phyloP scores from a whole-genome alignment of 2,329 filamentous ascomycete genomes.

The Aspergillus oerlinghausenensis region DNA sequence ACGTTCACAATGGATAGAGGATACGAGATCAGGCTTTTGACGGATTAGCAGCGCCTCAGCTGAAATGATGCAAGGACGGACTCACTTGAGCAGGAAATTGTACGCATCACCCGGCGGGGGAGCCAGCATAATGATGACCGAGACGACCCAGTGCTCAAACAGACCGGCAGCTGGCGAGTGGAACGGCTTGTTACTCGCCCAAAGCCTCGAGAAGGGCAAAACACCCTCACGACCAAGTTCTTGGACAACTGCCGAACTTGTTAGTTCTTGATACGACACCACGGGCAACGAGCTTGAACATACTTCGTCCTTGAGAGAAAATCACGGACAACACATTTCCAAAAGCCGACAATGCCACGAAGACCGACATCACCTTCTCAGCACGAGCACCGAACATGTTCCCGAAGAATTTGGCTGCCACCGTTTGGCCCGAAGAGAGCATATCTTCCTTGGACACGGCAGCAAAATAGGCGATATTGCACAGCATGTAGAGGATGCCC shows the following conservation, averaged over 20 bases:
- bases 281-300: slow-evolving; percentile 8
- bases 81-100: slow-evolving; percentile 52
- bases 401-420: slow-evolving; percentile 55
- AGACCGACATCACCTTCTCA: slow-evolving; percentile 55
- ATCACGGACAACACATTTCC: slow-evolving; percentile 58
- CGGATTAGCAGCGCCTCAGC: not conserved
- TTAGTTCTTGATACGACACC: slow-evolving; percentile 3
- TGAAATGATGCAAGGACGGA: not conserved
- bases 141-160: slow-evolving; percentile 63
- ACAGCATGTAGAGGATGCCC: slow-evolving; percentile 53
- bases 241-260: slow-evolving; percentile 30
- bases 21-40: slow-evolving; percentile 34
- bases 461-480: slow-evolving; percentile 57
- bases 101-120: slow-evolving; percentile 65
- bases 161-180: slow-evolving; percentile 56
- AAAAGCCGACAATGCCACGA: slow-evolving; percentile 58
- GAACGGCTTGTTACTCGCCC: slow-evolving; percentile 65
- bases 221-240: slow-evolving; percentile 68
- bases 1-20: slow-evolving; percentile 47
- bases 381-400: slow-evolving; percentile 56
- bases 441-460: slow-evolving; percentile 56
- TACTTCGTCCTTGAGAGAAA: slow-evolving; percentile 44
- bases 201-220: slow-evolving; percentile 61
- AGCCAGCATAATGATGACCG: slow-evolving; percentile 60
- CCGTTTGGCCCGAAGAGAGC: slow-evolving; percentile 48